Percentiles rank a stretch among this genome's conserved stretches.
Evolutionary conservation across 345 rosid species (phyloP).

Genomic region (Citropsis articulata): DNA sequence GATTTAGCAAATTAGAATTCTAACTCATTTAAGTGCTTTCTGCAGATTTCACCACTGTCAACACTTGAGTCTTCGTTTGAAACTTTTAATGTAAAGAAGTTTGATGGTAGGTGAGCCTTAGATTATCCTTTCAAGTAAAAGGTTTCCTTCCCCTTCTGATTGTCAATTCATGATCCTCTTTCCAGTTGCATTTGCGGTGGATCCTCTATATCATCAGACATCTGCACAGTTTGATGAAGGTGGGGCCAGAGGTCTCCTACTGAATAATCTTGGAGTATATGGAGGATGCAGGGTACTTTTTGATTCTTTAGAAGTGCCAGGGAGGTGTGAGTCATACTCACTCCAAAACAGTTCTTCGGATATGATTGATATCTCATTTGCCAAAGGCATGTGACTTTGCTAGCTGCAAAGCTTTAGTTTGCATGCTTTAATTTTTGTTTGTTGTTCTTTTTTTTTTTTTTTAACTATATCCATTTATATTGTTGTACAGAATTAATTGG

Average conservation of each 20-base stretch:
- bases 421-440: neutral
- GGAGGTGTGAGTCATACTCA: constrained; percentile 49
- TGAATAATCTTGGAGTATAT: constrained; percentile 90
- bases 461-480: neutral
- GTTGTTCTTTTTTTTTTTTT: neutral
- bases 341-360: constrained; percentile 43
- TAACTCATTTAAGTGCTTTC: neutral
- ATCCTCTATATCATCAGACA: constrained; percentile 94
- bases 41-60: constrained; percentile 79
- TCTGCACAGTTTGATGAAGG: constrained; percentile 99
- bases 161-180: neutral
- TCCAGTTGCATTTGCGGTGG: constrained; percentile 87
- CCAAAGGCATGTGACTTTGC: constrained; percentile 49
- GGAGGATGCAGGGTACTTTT: constrained; percentile 85
- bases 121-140: neutral
- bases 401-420: neutral
- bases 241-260: constrained; percentile 85
- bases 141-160: constrained; percentile 11
- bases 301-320: constrained; percentile 88
- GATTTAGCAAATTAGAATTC: neutral
- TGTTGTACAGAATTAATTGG: constrained; percentile 56
- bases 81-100: constrained; percentile 76
- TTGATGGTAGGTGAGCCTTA: constrained; percentile 56
- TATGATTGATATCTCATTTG: constrained; percentile 65
- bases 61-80: constrained; percentile 83